Conservation (phyloP, 768 basidiomycete species). For the Lanmaoa rubissima region DNA sequence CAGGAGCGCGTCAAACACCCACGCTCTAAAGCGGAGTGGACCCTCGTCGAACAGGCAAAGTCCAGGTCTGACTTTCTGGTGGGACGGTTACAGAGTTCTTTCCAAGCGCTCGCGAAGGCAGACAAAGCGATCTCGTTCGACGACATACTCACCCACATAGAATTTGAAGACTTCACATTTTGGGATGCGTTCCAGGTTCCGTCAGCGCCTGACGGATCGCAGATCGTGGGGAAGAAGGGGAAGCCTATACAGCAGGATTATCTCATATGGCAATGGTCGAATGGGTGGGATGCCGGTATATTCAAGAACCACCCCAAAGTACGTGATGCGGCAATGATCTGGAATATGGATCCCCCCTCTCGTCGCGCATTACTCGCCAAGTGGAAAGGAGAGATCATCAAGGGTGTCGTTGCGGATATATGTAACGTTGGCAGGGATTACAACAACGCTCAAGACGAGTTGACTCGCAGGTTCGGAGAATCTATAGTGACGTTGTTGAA, state of each 20-base stretch:
- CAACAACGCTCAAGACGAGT: conserved; percentile 37
- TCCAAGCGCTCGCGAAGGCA: conserved; percentile 27
- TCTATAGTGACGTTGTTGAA: conserved; percentile 37
- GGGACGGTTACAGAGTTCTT: conserved; percentile 30
- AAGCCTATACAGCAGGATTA: conserved; percentile 36
- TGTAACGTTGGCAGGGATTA: conserved; percentile 38
- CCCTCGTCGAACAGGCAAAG: conserved; percentile 41
- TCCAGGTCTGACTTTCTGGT: conserved; percentile 10
- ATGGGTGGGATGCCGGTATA: conserved; percentile 44
- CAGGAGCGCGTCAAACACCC: conserved; percentile 31
- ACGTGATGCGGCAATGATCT: conserved; percentile 27
- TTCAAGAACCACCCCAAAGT: conserved; percentile 33
- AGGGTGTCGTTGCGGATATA: conserved; percentile 35
- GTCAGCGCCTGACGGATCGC: conserved; percentile 42
- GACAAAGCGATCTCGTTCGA: conserved; percentile 9
- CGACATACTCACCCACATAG: conserved; percentile 45
- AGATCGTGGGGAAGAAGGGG: conserved; percentile 39
- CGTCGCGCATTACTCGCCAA: conserved; percentile 29
- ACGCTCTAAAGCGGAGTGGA: conserved; percentile 38
- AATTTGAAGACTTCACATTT: conserved; percentile 49
- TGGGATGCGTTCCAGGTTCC: conserved; percentile 48
- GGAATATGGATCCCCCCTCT: conserved; percentile 35
- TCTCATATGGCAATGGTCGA: conserved; percentile 48
- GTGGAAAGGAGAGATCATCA: conserved; percentile 40
- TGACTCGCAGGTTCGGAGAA: conserved; percentile 38